A percentile compares a stretch with the other conserved stretches of the same genome.
These are phyloP conservation scores for Vitis cinerea DNA, from an alignment of 164 flowering plant genomes.

Conservation along the genomic window DNA sequence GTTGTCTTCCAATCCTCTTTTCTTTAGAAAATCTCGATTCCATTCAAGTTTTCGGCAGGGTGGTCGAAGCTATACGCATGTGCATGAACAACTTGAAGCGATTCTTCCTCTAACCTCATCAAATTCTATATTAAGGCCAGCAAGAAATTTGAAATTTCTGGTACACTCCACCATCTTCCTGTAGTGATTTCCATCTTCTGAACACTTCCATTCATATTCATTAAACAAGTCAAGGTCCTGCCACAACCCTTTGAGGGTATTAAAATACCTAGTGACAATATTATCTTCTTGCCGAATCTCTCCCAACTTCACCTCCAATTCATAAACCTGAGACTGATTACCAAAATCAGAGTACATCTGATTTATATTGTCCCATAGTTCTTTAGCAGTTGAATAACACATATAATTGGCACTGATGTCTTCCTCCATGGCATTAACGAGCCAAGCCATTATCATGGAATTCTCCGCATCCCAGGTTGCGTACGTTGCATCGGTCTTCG, in stretches of 20 bases:
- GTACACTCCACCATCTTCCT: background rate
- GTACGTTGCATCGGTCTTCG: no score
- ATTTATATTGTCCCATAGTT: slow-evolving; percentile 9
- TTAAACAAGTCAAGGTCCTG: background rate
- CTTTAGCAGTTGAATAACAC: background rate
- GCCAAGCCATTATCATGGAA: no score
- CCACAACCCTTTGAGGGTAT: background rate
- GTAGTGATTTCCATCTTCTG: background rate
- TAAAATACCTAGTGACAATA: slow-evolving; percentile 3
- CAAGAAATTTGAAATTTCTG: slow-evolving; percentile 1
- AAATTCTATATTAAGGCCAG: slow-evolving; percentile 10
- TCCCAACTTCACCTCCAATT: slow-evolving; percentile 5
- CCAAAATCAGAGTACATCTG: slow-evolving; percentile 17
- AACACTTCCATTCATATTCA: background rate
- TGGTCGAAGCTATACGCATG: no score
- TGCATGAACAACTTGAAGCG: no score
- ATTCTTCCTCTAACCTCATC: slow-evolving; percentile 7
- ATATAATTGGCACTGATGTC: no score
- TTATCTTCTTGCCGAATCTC: slow-evolving; percentile 7
- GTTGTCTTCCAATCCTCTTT: background rate
- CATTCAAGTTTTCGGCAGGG: no score
- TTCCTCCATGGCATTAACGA: no score
- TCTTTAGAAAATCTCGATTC: no score
- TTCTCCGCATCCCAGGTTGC: background rate
- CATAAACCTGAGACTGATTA: slow-evolving; percentile 11